Evolutionary conservation across 305 asterid species (phyloP).

Genomic region (Ilex paraguariensis): DNA sequence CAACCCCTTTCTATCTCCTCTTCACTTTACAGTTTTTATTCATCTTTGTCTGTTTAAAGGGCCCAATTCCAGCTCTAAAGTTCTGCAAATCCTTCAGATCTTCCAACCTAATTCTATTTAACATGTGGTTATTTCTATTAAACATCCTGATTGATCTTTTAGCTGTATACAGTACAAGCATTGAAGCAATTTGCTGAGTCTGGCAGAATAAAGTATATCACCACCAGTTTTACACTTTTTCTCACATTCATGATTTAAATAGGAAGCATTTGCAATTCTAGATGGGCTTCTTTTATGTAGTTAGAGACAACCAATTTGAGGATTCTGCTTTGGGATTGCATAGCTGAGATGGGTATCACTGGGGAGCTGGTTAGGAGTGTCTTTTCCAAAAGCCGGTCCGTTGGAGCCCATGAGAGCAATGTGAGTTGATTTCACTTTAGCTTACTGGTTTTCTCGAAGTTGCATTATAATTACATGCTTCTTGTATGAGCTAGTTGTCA

Average conservation of each 20-base stretch:
- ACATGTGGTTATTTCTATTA: neutral
- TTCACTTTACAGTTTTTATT: slow-evolving; percentile 5
- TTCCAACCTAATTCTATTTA: neutral
- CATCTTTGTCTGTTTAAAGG: neutral
- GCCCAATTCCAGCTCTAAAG: neutral
- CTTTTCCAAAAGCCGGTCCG: slow-evolving; percentile 31
- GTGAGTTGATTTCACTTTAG: slow-evolving; percentile 15
- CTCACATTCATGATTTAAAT: neutral
- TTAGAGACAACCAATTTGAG: neutral
- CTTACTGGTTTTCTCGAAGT: no score
- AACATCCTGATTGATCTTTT: neutral
- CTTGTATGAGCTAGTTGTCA: no score
- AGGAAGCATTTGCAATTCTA: neutral
- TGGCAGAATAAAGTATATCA: slow-evolving; percentile 8
- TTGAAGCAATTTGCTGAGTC: slow-evolving; percentile 2
- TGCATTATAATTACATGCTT: no score
- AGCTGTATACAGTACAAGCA: neutral
- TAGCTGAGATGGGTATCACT: slow-evolving; percentile 15
- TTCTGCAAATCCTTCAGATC: neutral
- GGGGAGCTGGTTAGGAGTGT: slow-evolving; percentile 32
- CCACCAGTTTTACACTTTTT: slow-evolving; percentile 14
- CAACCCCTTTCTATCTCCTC: slow-evolving; percentile 1
- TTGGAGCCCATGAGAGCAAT: slow-evolving; percentile 15
- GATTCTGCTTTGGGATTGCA: slow-evolving; percentile 12
- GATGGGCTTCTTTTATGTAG: neutral